Base-by-base conservation (phyloP, 768 basidiomycete genomes). In the Polyporus arcularius region DNA sequence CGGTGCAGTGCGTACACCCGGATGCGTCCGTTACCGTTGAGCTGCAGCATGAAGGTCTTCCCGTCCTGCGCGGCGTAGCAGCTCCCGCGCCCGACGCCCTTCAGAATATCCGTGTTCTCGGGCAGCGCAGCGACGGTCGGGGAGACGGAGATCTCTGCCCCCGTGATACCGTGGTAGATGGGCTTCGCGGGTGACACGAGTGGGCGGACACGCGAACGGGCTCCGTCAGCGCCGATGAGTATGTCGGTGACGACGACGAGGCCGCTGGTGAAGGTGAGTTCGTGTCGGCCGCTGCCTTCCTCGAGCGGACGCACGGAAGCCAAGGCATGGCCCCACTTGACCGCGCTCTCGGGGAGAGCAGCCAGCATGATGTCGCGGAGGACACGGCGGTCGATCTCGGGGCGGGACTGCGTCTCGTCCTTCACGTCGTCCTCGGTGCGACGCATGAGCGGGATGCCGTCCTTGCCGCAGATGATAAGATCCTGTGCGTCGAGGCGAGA, bases 161-260 rank as follows among this genome's bases (percentile, higher is more conserved):
- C 59, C 6, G 62, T 51, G 46, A 72, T 64, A 11, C 75, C 78
- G 12, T 71, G 70, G 65, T 77, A 79, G 38, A 63, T 51, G 6
- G 78, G 76, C 42, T 55, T 56, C 11, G 68, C 65, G 18, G 69
- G 48, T 28, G 72, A 70, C 26, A 79, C 56, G 46, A 76, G 63
- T 4, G 68, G 62, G 12, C 79, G 75, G 6, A 75, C 68, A 56
- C 70, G 70, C n/a, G 76, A 77, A 72, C 75, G 77, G 3, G 78
- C 70, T 7, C 80, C 79, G 46, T 77, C 76, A 16, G 76, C 75
- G 7, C 76, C 76, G 43, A 78, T 60, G 35, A 76, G 55, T 50
- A 74, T 5, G 55, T 67, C 71, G 31, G 60, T 26, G 15, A 40
- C 38, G 15, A 39, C 30, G 5, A 49, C 38, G 14, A 53, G 38